Base-by-base conservation (phyloP, 2,329 filamentous ascomycete species). In the Aspergillus viridinutans region DNA sequence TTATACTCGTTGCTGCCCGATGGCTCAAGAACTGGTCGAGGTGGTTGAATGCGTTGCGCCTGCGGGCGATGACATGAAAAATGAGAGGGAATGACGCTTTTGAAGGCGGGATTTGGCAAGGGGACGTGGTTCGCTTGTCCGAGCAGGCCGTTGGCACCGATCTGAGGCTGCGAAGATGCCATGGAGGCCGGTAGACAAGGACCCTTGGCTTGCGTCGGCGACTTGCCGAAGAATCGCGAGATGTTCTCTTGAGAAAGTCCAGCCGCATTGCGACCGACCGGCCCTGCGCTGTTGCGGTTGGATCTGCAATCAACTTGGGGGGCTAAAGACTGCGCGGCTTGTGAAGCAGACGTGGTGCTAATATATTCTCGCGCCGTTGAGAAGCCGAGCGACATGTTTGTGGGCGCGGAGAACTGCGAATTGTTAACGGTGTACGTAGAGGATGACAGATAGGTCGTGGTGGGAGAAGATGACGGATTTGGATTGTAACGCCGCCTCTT, bases 391-490 rank as follows among this genome's bases (percentile, higher is more conserved):
- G 83, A 72, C 28, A 74, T 56, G 6, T 70, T 72, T 28, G 79
- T 76, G 4, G 74, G 65, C 25, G 67, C 63, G 3, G 69, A 70
- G 29, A 72, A 74, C 28, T 65, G 68, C 0, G 80, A 74, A 54
- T 80, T 76, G 49, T 84, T 81, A 84, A 89, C 88, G 0, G 85
- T 89, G 4, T 85, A 88, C 4, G 74, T 65, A 57, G 85, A 83
- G 1, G 65, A 51, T 56, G 75, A 60, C 61, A 72, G 62, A 65
- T 56, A 76, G 61, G 63, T 75, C 52, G 51, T 66, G 53, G 58
- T 68, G 53, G 54, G 28, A 14, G 10, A 23, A 12, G 53, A 28
- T 32, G 38, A 55, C 35, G 61, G 59, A 12, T 65, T 57, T 45
- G 60, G 61, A 38, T 72, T 66, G 43, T 64, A 63, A 20, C 69